These are phyloP conservation scores for Chalaropsis thielavioides DNA, from an alignment of 2,329 filamentous ascomycete species.

Conservation along the genomic window DNA sequence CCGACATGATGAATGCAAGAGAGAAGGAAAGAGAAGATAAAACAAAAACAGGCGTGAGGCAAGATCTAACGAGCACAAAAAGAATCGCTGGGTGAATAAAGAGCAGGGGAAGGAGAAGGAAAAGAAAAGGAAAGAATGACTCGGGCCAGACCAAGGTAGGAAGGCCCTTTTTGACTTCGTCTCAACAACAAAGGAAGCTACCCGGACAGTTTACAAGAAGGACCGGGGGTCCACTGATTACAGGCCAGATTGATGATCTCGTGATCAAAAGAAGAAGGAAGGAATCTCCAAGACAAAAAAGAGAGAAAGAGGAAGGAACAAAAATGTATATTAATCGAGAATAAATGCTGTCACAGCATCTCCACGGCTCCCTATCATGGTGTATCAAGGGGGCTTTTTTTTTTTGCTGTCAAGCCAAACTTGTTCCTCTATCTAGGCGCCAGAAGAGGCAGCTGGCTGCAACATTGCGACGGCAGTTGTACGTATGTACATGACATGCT, in stretches of 20 bases:
- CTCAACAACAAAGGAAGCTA: neutral
- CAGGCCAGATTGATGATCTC: slow-evolving; percentile 1
- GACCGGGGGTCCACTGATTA: neutral
- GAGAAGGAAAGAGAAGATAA: neutral
- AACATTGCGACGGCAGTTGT: neutral
- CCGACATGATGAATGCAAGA: slow-evolving; percentile 20
- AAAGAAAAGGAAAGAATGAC: neutral
- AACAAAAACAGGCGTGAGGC: neutral
- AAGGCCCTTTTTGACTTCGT: neutral
- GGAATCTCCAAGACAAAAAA: neutral
- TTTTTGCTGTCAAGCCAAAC: neutral
- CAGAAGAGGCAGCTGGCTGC: neutral
- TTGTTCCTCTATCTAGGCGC: neutral
- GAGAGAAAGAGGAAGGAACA: neutral
- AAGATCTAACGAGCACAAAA: too few species aligned
- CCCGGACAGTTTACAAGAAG: neutral
- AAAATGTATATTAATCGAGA: neutral
- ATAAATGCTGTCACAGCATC: neutral
- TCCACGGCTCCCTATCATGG: neutral
- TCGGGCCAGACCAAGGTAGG: neutral
- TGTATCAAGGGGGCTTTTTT: neutral
- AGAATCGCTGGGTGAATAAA: too few species aligned
- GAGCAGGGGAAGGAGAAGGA: neutral
- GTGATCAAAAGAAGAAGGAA: slow-evolving; percentile 1
- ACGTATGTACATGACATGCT: neutral